A percentile compares a stretch with the other conserved stretches of the same genome.
Evolutionary conservation across 148 eudicot species (phyloP).

Genomic region (Bassia scoparia): DNA sequence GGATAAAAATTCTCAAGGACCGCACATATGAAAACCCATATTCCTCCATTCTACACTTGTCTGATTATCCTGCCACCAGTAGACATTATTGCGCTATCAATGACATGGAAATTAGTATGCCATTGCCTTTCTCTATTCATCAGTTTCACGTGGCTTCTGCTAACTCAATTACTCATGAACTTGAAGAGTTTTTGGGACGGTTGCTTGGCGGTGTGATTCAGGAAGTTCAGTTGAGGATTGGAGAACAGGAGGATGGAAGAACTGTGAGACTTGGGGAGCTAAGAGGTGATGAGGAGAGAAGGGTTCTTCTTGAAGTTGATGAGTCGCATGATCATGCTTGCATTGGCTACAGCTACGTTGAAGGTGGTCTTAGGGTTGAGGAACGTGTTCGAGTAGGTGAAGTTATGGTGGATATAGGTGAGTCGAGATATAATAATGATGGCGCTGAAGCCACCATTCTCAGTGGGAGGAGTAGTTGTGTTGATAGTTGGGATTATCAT

Average conservation of each 20-base stretch:
- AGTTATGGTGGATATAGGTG: slow-evolving; percentile 40
- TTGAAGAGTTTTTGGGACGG: slow-evolving; percentile 56
- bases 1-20: slow-evolving; percentile 62
- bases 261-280: slow-evolving; percentile 70
- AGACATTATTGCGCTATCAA: slow-evolving; percentile 34
- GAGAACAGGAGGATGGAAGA: slow-evolving; percentile 40
- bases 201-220: slow-evolving; percentile 56
- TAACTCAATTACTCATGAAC: slow-evolving; percentile 63
- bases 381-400: slow-evolving; percentile 61
- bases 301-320: slow-evolving; percentile 45
- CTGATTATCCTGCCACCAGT: slow-evolving; percentile 52
- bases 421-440: slow-evolving; percentile 31
- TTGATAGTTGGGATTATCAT: slow-evolving; percentile 67
- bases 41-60: slow-evolving; percentile 65
- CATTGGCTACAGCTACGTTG: slow-evolving; percentile 63
- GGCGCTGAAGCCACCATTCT: slow-evolving; percentile 21
- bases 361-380: slow-evolving; percentile 33
- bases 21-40: slow-evolving; percentile 63
- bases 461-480: slow-evolving; percentile 62
- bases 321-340: slow-evolving; percentile 37
- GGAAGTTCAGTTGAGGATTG: slow-evolving; percentile 61
- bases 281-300: slow-evolving; percentile 72
- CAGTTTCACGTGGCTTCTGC: slow-evolving; percentile 67
- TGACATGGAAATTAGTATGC: slow-evolving; percentile 36
- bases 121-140: slow-evolving; percentile 41